Conservation (phyloP, 2,329 filamentous ascomycete species). For the Claviceps fusiformis region DNA sequence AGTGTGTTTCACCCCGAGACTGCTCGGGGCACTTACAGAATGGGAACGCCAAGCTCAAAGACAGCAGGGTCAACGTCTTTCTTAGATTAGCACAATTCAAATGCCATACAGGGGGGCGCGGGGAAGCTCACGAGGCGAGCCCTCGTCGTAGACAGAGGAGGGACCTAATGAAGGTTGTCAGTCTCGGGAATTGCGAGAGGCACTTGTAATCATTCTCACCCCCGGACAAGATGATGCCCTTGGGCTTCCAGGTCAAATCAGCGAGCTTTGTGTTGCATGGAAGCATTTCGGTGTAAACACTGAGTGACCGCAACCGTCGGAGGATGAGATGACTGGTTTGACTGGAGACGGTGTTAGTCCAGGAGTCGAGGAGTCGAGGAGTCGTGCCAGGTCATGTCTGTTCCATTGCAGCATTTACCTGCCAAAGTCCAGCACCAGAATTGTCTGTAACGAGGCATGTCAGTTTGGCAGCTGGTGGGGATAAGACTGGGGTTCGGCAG, state of each 20-base stretch:
- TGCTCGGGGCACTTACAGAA: constrained; percentile 8
- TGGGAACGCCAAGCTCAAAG: constrained; percentile 17
- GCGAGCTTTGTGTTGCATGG: constrained; percentile 71
- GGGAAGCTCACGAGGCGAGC: constrained; percentile 33
- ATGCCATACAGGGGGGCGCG: background rate
- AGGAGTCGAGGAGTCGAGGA: background rate
- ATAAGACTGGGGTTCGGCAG: background rate
- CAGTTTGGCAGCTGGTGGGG: background rate
- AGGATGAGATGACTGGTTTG: constrained; percentile 57
- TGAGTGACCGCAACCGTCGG: constrained; percentile 49
- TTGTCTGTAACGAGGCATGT: constrained; percentile 32
- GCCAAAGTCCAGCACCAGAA: constrained; percentile 56
- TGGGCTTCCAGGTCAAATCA: constrained; percentile 65
- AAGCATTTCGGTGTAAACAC: constrained; percentile 65
- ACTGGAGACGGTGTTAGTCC: background rate
- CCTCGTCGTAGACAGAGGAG: constrained; percentile 70
- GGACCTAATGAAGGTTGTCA: constrained; percentile 20
- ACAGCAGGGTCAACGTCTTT: constrained; percentile 56
- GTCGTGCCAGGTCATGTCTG: background rate
- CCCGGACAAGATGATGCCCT: constrained; percentile 55
- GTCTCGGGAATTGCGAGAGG: constrained; percentile 4
- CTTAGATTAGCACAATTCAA: constrained; percentile 2
- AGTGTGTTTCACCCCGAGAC: background rate
- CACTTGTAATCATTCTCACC: constrained; percentile 12
- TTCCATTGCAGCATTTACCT: background rate